Evolutionary conservation across 305 asterid species (phyloP), one percentile per base, ranked within the genome.

Genomic region (Solanum chacoense): DNA sequence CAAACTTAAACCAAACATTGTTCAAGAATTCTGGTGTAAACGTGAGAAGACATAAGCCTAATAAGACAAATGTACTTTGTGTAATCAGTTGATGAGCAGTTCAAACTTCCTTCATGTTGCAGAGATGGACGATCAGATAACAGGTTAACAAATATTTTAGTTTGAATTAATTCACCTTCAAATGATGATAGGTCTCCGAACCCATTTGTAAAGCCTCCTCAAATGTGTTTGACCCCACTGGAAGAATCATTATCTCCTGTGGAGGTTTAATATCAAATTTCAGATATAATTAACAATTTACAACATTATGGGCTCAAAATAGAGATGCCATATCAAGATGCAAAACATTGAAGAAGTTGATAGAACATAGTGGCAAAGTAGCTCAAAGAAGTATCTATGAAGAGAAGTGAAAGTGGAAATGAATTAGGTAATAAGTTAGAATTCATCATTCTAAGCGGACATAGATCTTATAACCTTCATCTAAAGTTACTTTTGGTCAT

Each of bases 151-250:
- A 22, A 55, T 84, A 55, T 18, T 89, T 72, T 73, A 79, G 86
- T 65, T 50, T 85, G 69, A 85, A 89, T 69, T 50, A 89, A 89
- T 89, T 90, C 89, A 95, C 99, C 98, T 98, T 98, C 88, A 98
- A 89, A 91, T 96, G 99, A 91, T 95, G 98, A 93, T 95, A 95
- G 40, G 98, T 95, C 93, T 98, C 99, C 40, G 99, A 94, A 90
- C 99, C 99, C 92, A 98, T 96, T 91, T 95, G 99, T 93, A 96
- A 84, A 59, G 99, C 98, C 94, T 96, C 99, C 93, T 94, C 98
- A 93, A 95, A 95, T 89, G 91, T 95, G 86, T 69, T 93, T 50
- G 99, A 98, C 90, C 98, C 99, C 91, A 93, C 90, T 85, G 99
- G 99, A 88, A 98, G 98, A 90, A 98, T 91, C 98, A 95, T 92